These are phyloP conservation scores for Skeletonema tropicum DNA, from an alignment of 108 stramenopile species.

Conservation along the genomic window DNA sequence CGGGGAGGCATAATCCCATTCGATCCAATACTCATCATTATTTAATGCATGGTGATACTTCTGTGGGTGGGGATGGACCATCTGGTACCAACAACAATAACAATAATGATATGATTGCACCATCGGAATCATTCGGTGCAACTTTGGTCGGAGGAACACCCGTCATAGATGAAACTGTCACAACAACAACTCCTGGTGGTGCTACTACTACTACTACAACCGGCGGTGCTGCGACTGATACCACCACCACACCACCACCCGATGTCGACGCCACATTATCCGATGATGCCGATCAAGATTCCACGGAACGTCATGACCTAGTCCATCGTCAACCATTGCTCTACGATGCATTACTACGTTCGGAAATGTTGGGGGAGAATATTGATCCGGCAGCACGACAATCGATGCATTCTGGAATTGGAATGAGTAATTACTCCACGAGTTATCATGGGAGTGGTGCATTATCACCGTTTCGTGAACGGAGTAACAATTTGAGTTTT, in stretches of 20 bases:
- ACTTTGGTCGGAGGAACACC: slow-evolving; percentile 36
- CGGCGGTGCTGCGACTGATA: not conserved
- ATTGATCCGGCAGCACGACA: slow-evolving; percentile 52
- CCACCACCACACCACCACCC: slow-evolving; percentile 1
- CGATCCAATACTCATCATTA: not conserved
- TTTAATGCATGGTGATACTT: not conserved
- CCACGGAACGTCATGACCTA: slow-evolving; percentile 25
- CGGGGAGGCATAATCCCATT: not conserved
- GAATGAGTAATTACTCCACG: not conserved
- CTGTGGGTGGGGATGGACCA: slow-evolving; percentile 2
- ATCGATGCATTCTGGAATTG: slow-evolving; percentile 8
- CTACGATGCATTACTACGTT: slow-evolving; percentile 73
- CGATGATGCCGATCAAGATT: not conserved
- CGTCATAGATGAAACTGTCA: slow-evolving; percentile 8
- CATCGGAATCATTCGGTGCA: slow-evolving; percentile 37
- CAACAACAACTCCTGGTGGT: too few relatives aligned
- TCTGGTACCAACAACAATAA: not conserved
- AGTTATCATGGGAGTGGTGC: not conserved
- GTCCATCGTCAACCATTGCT: slow-evolving; percentile 57
- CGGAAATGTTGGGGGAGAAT: slow-evolving; percentile 88
- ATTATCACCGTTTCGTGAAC: slow-evolving; percentile 57
- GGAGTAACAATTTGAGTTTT: slow-evolving; percentile 66
- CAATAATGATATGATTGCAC: not conserved
- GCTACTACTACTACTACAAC: not conserved
- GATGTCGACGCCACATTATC: slow-evolving; percentile 17